phyloP scores from a whole-genome alignment of 495 filamentous ascomycete genomes.

The Talaromyces thailandensis region DNA sequence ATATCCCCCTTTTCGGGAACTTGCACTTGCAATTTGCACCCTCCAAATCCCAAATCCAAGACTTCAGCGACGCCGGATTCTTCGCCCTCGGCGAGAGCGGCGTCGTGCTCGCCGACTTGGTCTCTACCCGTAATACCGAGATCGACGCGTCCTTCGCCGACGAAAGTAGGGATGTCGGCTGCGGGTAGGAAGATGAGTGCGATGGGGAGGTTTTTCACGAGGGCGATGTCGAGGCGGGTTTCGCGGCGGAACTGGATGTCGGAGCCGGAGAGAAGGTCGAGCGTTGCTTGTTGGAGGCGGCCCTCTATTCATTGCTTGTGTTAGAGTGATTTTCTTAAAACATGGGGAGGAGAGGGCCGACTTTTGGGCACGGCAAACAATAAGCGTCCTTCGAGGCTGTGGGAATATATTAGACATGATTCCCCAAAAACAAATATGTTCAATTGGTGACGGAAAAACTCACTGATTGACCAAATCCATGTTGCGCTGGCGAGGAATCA shows the following conservation, averaged over 20 bases:
- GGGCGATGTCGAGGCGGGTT: slow-evolving; percentile 88
- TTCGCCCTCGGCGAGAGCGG: slow-evolving; percentile 44
- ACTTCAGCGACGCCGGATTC: slow-evolving; percentile 70
- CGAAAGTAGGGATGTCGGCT: slow-evolving; percentile 93
- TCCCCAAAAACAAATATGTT: too few relatives aligned
- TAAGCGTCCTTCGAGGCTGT: slow-evolving; percentile 73
- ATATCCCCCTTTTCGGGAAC: slow-evolving; percentile 79
- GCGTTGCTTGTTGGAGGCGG: slow-evolving; percentile 70
- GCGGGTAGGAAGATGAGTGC: slow-evolving; percentile 96
- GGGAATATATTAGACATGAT: background rate
- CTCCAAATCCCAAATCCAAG: slow-evolving; percentile 82
- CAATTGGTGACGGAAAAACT: slow-evolving; percentile 29
- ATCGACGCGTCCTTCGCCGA: slow-evolving; percentile 88
- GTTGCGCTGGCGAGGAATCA: background rate
- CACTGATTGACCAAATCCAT: slow-evolving; percentile 87
- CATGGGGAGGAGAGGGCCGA: slow-evolving; percentile 39
- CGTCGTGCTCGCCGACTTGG: slow-evolving; percentile 86
- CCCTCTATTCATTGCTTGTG: slow-evolving; percentile 57
- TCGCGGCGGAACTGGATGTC: slow-evolving; percentile 95
- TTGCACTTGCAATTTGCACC: slow-evolving; percentile 90
- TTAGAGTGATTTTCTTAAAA: background rate
- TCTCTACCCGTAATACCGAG: slow-evolving; percentile 91
- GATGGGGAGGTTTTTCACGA: slow-evolving; percentile 90
- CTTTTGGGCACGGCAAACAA: slow-evolving; percentile 97
- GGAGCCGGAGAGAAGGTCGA: slow-evolving; percentile 83